A percentile compares a stretch with the other conserved stretches of the same genome.
Evolutionary conservation across 495 filamentous ascomycete species (phyloP).

Genomic region (Glonium stellatum): DNA sequence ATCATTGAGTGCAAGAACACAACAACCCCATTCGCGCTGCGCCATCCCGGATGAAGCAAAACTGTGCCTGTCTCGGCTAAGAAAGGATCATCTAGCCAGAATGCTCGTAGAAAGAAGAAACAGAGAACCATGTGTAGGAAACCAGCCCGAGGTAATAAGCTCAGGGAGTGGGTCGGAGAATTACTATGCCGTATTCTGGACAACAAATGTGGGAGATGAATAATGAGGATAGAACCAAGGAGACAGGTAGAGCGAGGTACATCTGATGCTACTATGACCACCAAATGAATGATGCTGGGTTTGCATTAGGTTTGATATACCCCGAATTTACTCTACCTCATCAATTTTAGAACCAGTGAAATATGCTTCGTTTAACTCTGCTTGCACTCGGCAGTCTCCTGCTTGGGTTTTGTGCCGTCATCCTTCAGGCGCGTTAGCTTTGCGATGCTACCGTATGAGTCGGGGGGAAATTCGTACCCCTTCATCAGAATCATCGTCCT

Average conservation of each 20-base stretch:
- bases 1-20: neutral
- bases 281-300: neutral
- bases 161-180: neutral
- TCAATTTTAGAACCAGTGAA: neutral
- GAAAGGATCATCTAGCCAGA: neutral
- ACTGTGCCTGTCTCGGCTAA: neutral
- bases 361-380: constrained; percentile 64
- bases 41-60: neutral
- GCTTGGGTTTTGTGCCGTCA: constrained; percentile 92
- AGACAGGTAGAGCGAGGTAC: neutral
- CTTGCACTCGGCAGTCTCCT: constrained; percentile 99
- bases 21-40: neutral
- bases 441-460: neutral
- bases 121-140: neutral
- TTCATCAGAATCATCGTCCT: constrained; percentile 86
- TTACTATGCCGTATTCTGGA: neutral
- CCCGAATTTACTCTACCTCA: neutral
- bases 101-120: neutral
- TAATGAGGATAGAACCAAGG: neutral
- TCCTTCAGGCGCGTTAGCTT: constrained; percentile 52
- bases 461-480: constrained; percentile 60
- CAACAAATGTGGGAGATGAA: neutral
- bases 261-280: neutral
- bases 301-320: neutral
- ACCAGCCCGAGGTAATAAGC: neutral